Conservation (phyloP, 176 grass and related monocot genomes). For the Triticum monococcum region DNA sequence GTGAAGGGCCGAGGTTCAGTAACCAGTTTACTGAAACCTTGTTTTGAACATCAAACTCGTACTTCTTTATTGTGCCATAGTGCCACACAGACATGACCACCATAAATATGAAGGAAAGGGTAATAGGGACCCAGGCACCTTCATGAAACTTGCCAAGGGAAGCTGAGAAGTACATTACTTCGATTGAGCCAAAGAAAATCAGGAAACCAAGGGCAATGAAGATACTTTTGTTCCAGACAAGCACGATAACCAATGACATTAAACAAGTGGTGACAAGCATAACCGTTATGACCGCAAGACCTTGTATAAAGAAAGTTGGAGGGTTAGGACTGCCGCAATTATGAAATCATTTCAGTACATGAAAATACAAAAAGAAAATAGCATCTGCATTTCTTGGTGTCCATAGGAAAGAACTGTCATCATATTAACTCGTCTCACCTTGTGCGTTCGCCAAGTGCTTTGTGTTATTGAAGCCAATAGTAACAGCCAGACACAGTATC, state of each 20-base stretch:
- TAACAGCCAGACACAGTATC: conserved; percentile 86
- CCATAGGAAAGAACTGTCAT: neutral
- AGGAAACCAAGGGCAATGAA: conserved; percentile 71
- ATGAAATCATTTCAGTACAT: neutral
- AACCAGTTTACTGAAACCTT: conserved; percentile 96
- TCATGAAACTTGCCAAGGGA: conserved; percentile 91
- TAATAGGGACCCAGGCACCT: conserved; percentile 88
- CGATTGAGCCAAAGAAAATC: conserved; percentile 76
- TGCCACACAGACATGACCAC: conserved; percentile 88
- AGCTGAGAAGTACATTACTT: conserved; percentile 88
- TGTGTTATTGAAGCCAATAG: conserved; percentile 86
- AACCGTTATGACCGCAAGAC: conserved; percentile 89
- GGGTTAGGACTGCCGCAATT: neutral
- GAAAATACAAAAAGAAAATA: neutral
- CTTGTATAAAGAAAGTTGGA: conserved; percentile 48
- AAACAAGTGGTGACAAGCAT: conserved; percentile 98
- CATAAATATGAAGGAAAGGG: conserved; percentile 82
- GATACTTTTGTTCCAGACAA: conserved; percentile 88
- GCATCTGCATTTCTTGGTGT: neutral
- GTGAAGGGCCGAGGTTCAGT: conserved; percentile 80
- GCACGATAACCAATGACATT: conserved; percentile 90
- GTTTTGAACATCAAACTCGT: conserved; percentile 92
- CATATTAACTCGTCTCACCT: conserved; percentile 48
- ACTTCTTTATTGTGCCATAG: conserved; percentile 97
- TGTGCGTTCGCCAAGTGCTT: conserved; percentile 85